Conservation (phyloP, 2,329 filamentous ascomycete species). For the Fusarium sacchari region DNA sequence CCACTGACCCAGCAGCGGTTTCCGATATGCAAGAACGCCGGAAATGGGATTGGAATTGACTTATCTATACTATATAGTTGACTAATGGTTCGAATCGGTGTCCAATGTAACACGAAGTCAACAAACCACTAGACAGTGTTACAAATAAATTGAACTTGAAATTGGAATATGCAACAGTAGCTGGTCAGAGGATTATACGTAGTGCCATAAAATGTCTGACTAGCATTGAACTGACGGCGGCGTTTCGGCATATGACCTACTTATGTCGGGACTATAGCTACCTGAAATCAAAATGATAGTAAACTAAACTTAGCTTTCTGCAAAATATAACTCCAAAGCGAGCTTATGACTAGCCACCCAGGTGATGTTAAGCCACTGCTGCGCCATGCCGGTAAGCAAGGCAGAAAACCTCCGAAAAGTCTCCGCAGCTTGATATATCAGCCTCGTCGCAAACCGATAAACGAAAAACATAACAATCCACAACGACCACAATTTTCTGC, state of each 20-base stretch:
- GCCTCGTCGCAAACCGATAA: background rate
- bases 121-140: too few species aligned
- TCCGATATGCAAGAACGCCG: too few species aligned
- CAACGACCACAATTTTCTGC: fast-evolving
- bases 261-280: too few species aligned
- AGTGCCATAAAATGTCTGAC: background rate
- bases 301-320: fast-evolving
- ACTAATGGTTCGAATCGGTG: too few species aligned
- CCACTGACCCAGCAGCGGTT: background rate
- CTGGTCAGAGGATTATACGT: background rate
- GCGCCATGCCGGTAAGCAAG: background rate
- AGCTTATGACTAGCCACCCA: background rate
- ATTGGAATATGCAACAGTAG: background rate
- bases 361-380: background rate
- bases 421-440: background rate
- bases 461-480: background rate
- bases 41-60: too few species aligned
- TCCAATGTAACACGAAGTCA: too few species aligned
- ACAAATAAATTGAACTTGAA: background rate
- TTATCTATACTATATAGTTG: too few species aligned
- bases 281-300: fast-evolving
- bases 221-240: background rate
- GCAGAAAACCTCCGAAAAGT: background rate
- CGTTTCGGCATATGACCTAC: background rate
- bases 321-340: background rate